Evolutionary conservation across 2,329 filamentous ascomycete genomes (phyloP).

Genomic region (Furcasterigmium furcatum): DNA sequence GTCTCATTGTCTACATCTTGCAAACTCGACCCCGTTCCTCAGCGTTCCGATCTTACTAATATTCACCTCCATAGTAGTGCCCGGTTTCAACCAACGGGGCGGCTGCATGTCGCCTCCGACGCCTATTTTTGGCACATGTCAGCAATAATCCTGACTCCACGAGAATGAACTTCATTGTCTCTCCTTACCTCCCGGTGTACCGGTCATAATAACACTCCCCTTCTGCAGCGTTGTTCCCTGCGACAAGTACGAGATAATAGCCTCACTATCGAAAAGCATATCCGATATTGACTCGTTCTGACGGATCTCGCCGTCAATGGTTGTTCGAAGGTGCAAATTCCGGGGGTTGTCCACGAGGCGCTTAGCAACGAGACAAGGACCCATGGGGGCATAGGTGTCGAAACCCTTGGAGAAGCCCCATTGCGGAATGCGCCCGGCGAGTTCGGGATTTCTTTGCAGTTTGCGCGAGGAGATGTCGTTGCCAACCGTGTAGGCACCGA

Average conservation of each 20-base stretch:
- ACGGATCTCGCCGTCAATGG: conserved; percentile 42
- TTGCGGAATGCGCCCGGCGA: conserved; percentile 41
- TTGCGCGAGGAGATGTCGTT: conserved; percentile 54
- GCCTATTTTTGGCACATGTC: conserved; percentile 13
- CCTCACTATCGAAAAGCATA: conserved; percentile 15
- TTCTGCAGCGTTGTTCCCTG: conserved; percentile 36
- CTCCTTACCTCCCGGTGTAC: conserved; percentile 32
- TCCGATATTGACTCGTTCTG: conserved; percentile 33
- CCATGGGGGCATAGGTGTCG: conserved; percentile 50
- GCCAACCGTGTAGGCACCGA: conserved; percentile 49
- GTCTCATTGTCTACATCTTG: background rate
- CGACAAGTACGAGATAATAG: conserved; percentile 21
- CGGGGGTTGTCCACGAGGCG: conserved; percentile 36
- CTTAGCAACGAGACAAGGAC: conserved; percentile 34
- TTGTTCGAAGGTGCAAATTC: conserved; percentile 38
- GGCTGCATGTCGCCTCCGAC: conserved; percentile 42
- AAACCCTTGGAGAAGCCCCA: conserved; percentile 56
- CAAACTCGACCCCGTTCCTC: conserved; percentile 28
- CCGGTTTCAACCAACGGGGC: conserved; percentile 30
- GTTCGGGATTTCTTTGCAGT: conserved; percentile 38
- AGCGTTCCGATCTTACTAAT: conserved; percentile 38
- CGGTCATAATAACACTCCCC: conserved; percentile 40
- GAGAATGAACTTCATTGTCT: background rate
- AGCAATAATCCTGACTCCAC: background rate
- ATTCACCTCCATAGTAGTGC: conserved; percentile 33